Conservation (phyloP, 2,329 filamentous ascomycete genomes). For the Stagonosporopsis chrysanthemi region DNA sequence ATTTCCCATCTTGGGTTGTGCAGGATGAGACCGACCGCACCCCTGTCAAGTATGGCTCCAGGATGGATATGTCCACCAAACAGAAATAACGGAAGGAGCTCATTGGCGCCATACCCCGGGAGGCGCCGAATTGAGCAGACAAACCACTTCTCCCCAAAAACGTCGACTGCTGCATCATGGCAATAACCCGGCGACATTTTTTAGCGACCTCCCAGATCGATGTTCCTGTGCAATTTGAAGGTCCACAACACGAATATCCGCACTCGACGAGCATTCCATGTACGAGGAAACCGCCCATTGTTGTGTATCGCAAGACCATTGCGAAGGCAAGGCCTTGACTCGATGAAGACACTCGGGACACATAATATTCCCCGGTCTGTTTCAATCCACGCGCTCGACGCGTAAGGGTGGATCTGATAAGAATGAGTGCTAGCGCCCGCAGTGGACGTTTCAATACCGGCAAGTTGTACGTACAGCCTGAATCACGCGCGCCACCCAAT, state of each 20-base stretch:
- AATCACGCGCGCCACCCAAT: neutral
- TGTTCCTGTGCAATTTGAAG: neutral
- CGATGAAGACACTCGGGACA: neutral
- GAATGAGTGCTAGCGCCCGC: slow-evolving; percentile 7
- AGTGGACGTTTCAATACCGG: slow-evolving; percentile 8
- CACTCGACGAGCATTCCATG: neutral
- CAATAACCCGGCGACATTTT: neutral
- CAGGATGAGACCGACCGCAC: neutral
- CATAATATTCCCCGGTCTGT: neutral
- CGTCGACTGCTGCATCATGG: neutral
- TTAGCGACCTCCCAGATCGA: slow-evolving; percentile 1
- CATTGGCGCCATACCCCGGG: neutral
- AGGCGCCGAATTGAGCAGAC: slow-evolving; percentile 3
- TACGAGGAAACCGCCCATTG: neutral
- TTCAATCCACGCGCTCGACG: neutral
- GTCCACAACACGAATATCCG: neutral
- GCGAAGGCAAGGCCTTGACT: neutral
- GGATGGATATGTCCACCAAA: neutral
- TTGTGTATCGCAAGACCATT: neutral
- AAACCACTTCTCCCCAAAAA: neutral
- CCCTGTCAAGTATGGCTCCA: slow-evolving; percentile 5
- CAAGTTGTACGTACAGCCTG: neutral
- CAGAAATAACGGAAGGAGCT: neutral
- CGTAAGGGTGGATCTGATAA: slow-evolving; percentile 2
- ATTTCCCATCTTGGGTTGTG: neutral